Evolutionary conservation across 176 grass and related monocot species (phyloP), one percentile per base, ranked within the genome.

Genomic region (Urochloa ruziziensis): DNA sequence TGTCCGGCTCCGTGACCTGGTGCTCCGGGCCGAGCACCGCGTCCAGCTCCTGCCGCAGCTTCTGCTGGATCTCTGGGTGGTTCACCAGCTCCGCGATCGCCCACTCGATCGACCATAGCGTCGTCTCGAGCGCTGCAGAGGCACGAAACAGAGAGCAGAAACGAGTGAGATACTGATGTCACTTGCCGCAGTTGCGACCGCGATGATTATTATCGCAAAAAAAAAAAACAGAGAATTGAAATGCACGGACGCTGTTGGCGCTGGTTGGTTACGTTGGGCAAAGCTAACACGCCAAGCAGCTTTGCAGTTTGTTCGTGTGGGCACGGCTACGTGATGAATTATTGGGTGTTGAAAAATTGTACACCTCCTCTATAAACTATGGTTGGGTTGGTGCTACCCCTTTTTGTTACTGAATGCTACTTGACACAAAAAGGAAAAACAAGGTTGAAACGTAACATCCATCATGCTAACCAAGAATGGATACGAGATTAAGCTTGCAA

Each of bases 71-170:
- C 79, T 86, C 74, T n/a, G 87, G 93, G 73, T 99, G 85, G 91
- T 99, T 99, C 57, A 99, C 89, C 56, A 99, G 89, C 96, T 99
- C 96, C 3, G 96, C 96, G 27, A 99, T 87, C 77, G 83, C 96
- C 96, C 96, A 99, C 80, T 99, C 93, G 66, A 99, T 94, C 47
- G 96, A 99, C 96, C 96, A 99, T 54, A 99, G 83, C 6, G 96
- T 99, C 56, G 96, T 99, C 91, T 99, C 96, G 5, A 99, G 96
- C 49, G 96, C 96, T 99, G 91, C 76, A 77, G 72, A 53, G 6
- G 58, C 48, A 12, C 74, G n/a, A 86, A 35, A 85, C 90, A n/a
- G n/a, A 53, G 28, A 65, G 42, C 27, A 79, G 17, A n/a, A 51
- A 21, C 19, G 5, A 15, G 13, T 66, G 65, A 68, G 21, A n/a